These are phyloP conservation scores for Catharanthus roseus DNA, from an alignment of 257 asterid genomes.

Conservation along the genomic window DNA sequence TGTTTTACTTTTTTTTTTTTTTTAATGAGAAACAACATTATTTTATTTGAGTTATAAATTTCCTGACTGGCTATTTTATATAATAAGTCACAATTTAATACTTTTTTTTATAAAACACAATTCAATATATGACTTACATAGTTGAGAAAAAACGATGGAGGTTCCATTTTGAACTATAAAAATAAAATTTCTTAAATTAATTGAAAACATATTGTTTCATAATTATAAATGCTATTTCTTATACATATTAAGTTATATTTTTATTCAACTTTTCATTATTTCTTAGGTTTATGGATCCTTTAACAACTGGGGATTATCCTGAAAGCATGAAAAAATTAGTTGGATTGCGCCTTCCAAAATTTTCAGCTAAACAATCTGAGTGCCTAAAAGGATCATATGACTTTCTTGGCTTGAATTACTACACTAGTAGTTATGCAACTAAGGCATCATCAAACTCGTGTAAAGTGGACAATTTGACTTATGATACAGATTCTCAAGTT, in stretches of 20 bases:
- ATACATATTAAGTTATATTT: too few species aligned
- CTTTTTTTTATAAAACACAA: too few species aligned
- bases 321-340: constrained; percentile 12
- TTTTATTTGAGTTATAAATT: too few species aligned
- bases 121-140: too few species aligned
- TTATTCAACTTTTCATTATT: too few species aligned
- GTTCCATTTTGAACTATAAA: too few species aligned
- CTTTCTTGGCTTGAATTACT: constrained; percentile 3
- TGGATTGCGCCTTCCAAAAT: background rate
- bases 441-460: background rate
- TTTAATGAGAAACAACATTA: background rate
- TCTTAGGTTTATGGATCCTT: constrained; percentile 27
- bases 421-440: background rate
- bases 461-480: too few species aligned
- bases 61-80: too few species aligned
- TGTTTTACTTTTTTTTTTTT: background rate
- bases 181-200: too few species aligned
- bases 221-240: background rate
- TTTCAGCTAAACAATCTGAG: background rate
- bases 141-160: too few species aligned
- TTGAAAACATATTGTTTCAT: too few species aligned
- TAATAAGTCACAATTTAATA: too few species aligned
- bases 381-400: constrained; percentile 1
- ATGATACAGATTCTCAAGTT: background rate
- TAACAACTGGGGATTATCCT: constrained; percentile 21